These are phyloP conservation scores for Suhomyces panamericanus DNA, from an alignment of 1,139 yeast species.

Conservation along the genomic window DNA sequence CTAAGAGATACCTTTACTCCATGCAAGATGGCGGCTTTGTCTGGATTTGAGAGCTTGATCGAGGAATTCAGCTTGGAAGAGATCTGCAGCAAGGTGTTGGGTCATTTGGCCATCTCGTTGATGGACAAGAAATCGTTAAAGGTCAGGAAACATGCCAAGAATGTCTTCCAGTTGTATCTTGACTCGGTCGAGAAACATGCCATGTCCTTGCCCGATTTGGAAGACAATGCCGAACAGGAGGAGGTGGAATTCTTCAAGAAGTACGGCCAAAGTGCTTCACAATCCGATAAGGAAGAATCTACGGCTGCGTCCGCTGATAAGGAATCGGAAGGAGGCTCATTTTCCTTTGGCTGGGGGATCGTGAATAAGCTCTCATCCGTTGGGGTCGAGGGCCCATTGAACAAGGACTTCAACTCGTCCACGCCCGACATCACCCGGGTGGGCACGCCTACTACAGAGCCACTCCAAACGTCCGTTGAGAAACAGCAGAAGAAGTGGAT, in stretches of 20 bases:
- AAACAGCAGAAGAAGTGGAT: constrained; percentile 3
- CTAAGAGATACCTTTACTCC: constrained; percentile 79
- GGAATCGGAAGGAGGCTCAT: constrained; percentile 13
- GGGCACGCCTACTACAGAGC: constrained; percentile 24
- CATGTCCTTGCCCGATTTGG: constrained; percentile 48
- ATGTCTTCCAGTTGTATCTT: constrained; percentile 64
- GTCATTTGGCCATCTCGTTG: constrained; percentile 81
- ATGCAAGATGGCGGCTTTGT: constrained; percentile 73
- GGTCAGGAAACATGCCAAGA: constrained; percentile 72
- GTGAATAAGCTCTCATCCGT: constrained; percentile 38
- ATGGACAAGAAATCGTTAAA: constrained; percentile 67
- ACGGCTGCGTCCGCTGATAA: constrained; percentile 1
- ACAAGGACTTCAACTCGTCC: constrained; percentile 40
- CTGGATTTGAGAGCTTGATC: constrained; percentile 67
- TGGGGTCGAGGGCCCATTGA: constrained; percentile 35
- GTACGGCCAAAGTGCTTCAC: constrained; percentile 18
- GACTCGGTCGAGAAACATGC: constrained; percentile 67
- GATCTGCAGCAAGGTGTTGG: constrained; percentile 78
- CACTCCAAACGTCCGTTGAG: constrained; percentile 6
- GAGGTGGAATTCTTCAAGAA: constrained; percentile 35
- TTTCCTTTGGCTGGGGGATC: constrained; percentile 39
- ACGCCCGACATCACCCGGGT: constrained; percentile 43
- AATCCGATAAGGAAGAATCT: constrained; percentile 3
- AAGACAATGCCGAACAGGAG: constrained; percentile 38
- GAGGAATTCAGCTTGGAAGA: constrained; percentile 72